Evolutionary conservation across 1,284 basidiomycete species (phyloP), one percentile per base, ranked within the genome.

Genomic region (Trametes sp.): DNA sequence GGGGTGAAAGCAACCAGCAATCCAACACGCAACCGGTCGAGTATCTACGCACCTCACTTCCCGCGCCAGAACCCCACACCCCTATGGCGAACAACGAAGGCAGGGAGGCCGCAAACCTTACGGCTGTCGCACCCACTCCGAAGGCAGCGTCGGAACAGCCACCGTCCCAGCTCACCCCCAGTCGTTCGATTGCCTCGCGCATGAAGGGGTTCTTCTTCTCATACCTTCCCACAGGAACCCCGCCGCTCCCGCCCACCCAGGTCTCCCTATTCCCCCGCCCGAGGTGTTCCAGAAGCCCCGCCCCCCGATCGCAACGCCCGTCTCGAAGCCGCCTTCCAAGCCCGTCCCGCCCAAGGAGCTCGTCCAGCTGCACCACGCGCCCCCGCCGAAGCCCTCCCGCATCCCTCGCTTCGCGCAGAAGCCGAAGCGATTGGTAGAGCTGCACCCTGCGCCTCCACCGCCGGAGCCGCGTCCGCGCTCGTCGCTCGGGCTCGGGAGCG

Each of bases 241-340:
- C 4, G 41, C 46, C 16, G 66, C 62, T 57, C 48, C 71, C 58
- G 64, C 63, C 0, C 69, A 71, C 21, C 66, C 69, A 24, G 80
- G 81, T 10, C 76, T 88, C 7, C 84, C 86, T 2, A 79, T 84
- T 21, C 84, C 86, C 0, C 87, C 87, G 0, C 77, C 77, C 1
- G 81, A 83, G 33, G 60, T 86, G 5, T 77, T 86, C 23, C 75
- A 78, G 60, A 83, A 81, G 65, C 74, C 75, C 21, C 82, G 87
- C 4, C 82, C 78, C 8, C 87, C 86, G 0, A 80, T 90, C 24
- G 69, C 72, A 9, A 91, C 89, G 1, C 90, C 89, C 6, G 80
- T 76, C 2, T 79, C 84, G 21, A 83, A 81, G 50, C 81, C 81
- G 0, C 64, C 76, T 9, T 78, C 82, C 0, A 81, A 78, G 64